Percentiles rank a stretch among this genome's conserved stretches.
These are phyloP conservation scores for Stenogyne calaminthoides DNA, from an alignment of 305 asterid species.

Conservation along the genomic window DNA sequence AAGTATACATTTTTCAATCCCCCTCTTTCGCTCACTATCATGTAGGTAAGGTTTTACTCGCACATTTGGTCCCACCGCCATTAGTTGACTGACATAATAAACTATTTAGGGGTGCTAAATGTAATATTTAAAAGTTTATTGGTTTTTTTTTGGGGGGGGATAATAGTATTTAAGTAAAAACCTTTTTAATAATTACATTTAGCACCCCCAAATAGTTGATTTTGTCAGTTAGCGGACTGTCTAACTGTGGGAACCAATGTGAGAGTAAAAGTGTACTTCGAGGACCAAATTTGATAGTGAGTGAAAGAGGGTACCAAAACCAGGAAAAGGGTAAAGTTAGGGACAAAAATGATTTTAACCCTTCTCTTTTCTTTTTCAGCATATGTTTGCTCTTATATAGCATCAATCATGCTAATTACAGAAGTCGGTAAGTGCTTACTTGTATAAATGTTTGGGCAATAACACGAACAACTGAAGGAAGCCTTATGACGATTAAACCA, in stretches of 20 bases:
- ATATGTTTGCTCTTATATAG: background rate
- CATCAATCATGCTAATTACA: background rate
- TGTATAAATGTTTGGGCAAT: slow-evolving; percentile 79
- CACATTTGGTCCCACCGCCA: background rate
- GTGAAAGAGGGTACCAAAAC: background rate
- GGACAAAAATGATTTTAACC: background rate
- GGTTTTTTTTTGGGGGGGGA: background rate
- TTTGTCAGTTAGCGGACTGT: background rate
- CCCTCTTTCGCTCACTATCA: background rate
- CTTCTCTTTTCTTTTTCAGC: background rate
- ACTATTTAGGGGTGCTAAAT: background rate
- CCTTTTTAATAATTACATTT: background rate
- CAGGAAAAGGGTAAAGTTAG: background rate
- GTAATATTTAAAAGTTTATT: background rate
- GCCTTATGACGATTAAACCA: slow-evolving; percentile 69
- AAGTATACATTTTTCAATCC: background rate
- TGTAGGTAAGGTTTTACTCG: background rate
- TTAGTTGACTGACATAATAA: background rate
- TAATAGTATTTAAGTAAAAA: too few relatives aligned
- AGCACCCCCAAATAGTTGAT: background rate
- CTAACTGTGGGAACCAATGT: background rate
- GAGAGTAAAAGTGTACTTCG: background rate
- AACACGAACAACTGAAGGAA: slow-evolving; percentile 86
- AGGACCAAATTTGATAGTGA: background rate
- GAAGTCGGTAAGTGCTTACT: slow-evolving; percentile 47